phyloP scores from a whole-genome alignment of 257 asterid genomes.

The Cinchona pubescens region DNA sequence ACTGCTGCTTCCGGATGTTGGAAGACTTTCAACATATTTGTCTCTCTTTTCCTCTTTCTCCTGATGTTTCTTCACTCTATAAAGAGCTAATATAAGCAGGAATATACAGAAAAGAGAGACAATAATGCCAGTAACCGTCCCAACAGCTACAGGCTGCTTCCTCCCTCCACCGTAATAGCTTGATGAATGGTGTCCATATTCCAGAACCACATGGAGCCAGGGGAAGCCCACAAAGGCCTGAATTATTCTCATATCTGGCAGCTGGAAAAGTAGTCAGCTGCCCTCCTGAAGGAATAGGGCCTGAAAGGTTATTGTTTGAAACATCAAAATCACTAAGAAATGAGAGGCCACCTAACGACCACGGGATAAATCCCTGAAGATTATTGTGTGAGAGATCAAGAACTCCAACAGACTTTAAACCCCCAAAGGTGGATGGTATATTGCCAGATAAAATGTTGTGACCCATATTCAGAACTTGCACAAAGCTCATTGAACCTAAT shows the following conservation, averaged over 20 bases:
- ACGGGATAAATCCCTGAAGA: slow-evolving; percentile 69
- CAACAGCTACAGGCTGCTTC: slow-evolving; percentile 53
- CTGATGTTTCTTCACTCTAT: slow-evolving; percentile 40
- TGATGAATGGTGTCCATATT: slow-evolving; percentile 23
- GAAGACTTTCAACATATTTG: slow-evolving; percentile 85
- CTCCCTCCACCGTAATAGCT: slow-evolving; percentile 28
- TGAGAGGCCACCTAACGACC: slow-evolving; percentile 67
- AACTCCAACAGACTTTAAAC: slow-evolving; percentile 66
- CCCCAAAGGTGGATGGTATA: slow-evolving; percentile 71
- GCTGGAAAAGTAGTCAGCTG: slow-evolving; percentile 87
- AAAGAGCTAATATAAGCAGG: slow-evolving; percentile 60
- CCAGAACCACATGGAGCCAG: slow-evolving; percentile 53
- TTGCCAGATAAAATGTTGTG: slow-evolving; percentile 67
- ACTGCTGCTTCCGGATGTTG: slow-evolving; percentile 83
- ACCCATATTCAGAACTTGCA: slow-evolving; percentile 80
- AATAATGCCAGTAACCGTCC: slow-evolving; percentile 74
- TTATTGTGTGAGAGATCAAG: slow-evolving; percentile 81
- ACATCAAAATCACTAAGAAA: slow-evolving; percentile 88
- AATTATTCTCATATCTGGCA: slow-evolving; percentile 68
- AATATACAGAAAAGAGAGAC: slow-evolving; percentile 47
- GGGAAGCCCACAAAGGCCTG: slow-evolving; percentile 92
- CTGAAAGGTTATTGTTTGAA: slow-evolving; percentile 76
- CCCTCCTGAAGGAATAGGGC: slow-evolving; percentile 72
- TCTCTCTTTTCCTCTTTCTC: slow-evolving; percentile 58
- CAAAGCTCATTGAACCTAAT: slow-evolving; percentile 65